Conservation (phyloP, 2,329 filamentous ascomycete genomes). For the Fusarium sp. region DNA sequence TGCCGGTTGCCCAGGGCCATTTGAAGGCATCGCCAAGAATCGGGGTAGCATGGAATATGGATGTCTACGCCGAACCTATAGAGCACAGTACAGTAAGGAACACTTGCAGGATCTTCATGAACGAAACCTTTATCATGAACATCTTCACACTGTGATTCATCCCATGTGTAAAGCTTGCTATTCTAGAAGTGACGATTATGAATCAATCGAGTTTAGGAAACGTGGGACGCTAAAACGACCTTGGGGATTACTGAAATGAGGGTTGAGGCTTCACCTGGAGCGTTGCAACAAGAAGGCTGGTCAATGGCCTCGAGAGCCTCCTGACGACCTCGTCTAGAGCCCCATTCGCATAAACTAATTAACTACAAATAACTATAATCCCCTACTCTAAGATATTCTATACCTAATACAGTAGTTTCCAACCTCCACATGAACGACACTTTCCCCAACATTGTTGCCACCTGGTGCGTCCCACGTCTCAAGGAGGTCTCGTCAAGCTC, state of each 20-base stretch:
- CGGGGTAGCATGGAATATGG: not conserved
- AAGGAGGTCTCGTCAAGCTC: slow-evolving; percentile 14
- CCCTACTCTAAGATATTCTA: not conserved
- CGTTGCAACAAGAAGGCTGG: not conserved
- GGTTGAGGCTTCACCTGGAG: not conserved
- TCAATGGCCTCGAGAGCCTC: not conserved
- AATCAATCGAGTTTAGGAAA: no score
- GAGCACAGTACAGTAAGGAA: not conserved
- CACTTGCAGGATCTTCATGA: not conserved
- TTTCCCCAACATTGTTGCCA: not conserved
- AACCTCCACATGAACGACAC: not conserved
- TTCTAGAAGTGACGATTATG: not conserved
- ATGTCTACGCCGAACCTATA: not conserved
- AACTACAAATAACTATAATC: not conserved
- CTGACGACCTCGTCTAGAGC: not conserved
- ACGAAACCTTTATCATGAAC: not conserved
- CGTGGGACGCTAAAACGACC: not conserved
- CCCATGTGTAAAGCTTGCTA: not conserved
- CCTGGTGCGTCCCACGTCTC: slow-evolving; percentile 30
- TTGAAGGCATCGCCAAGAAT: not conserved
- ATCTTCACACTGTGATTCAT: not conserved
- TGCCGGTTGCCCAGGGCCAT: not conserved
- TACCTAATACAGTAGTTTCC: not conserved
- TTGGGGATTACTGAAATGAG: no score
- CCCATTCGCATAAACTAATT: not conserved